Conservation (phyloP, 306 rosid species). For the Acmispon strigosus region DNA sequence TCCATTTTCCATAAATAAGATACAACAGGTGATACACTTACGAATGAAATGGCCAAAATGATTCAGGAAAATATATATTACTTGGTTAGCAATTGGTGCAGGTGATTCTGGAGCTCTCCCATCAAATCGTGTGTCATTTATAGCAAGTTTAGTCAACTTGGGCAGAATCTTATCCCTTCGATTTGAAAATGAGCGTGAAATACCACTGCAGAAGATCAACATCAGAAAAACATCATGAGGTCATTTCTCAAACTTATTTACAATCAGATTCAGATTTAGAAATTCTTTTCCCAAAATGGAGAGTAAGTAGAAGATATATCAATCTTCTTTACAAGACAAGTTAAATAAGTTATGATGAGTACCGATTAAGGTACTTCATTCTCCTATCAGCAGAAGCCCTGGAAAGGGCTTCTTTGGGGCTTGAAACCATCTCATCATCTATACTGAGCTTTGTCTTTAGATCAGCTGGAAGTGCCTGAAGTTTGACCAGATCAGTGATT, state of each 20-base stretch:
- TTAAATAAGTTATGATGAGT: constrained; percentile 2
- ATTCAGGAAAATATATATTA: constrained; percentile 26
- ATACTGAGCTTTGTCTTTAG: constrained; percentile 81
- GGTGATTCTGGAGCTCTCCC: constrained; percentile 73
- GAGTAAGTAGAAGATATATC: constrained; percentile 1
- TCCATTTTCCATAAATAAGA: constrained; percentile 4
- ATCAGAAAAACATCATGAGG: constrained; percentile 20
- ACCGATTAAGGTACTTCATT: constrained; percentile 79
- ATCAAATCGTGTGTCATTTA: constrained; percentile 64
- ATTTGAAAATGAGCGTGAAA: constrained; percentile 66
- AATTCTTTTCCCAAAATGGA: constrained; percentile 1
- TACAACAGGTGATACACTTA: background rate
- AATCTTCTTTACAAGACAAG: background rate
- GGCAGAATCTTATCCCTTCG: constrained; percentile 68
- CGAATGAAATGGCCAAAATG: constrained; percentile 21
- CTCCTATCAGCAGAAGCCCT: constrained; percentile 95
- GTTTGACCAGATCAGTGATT: constrained; percentile 33
- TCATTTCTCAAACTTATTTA: background rate
- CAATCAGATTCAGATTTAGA: constrained; percentile 4
- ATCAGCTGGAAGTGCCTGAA: constrained; percentile 96
- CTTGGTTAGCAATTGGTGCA: constrained; percentile 65
- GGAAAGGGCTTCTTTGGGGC: constrained; percentile 99
- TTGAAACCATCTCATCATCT: constrained; percentile 70
- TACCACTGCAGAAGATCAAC: constrained; percentile 41
- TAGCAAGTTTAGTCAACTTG: constrained; percentile 75